These are phyloP conservation scores for Aspergillus bridgeri DNA, from an alignment of 495 filamentous ascomycete genomes.

Conservation along the genomic window DNA sequence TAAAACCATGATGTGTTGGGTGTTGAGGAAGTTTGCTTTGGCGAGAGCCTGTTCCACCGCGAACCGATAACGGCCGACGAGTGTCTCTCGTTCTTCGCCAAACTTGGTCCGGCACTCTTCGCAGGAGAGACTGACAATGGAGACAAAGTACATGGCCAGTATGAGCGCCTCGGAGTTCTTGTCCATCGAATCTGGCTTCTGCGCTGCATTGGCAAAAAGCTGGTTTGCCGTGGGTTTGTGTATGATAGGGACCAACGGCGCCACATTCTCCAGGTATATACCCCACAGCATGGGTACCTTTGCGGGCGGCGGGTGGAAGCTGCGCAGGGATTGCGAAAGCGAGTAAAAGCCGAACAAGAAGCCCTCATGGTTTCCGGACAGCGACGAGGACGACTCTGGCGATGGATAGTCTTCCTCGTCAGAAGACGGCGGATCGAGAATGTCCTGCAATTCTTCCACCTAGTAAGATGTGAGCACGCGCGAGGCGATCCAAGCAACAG, in stretches of 20 bases:
- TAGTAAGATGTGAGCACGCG: conserved; percentile 26
- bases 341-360: conserved; percentile 71
- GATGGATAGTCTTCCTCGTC: conserved; percentile 65
- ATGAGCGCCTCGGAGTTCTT: conserved; percentile 66
- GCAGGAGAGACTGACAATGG: conserved; percentile 62
- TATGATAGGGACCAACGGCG: conserved; percentile 65
- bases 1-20: conserved; percentile 68
- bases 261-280: conserved; percentile 66
- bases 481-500: neutral
- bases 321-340: conserved; percentile 43
- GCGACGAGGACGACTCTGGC: conserved; percentile 44
- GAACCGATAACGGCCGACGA: conserved; percentile 70
- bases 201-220: conserved; percentile 39
- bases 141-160: conserved; percentile 76
- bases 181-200: conserved; percentile 53
- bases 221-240: conserved; percentile 59
- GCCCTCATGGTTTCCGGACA: conserved; percentile 58
- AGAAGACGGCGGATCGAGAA: conserved; percentile 59
- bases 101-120: conserved; percentile 34
- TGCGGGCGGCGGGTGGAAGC: conserved; percentile 52
- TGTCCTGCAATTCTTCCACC: conserved; percentile 70
- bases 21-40: conserved; percentile 69
- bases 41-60: conserved; percentile 76
- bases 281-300: conserved; percentile 68
- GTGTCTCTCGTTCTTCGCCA: conserved; percentile 34